These are phyloP conservation scores for Trametes maxima DNA, from an alignment of 768 basidiomycete genomes.

Conservation along the genomic window DNA sequence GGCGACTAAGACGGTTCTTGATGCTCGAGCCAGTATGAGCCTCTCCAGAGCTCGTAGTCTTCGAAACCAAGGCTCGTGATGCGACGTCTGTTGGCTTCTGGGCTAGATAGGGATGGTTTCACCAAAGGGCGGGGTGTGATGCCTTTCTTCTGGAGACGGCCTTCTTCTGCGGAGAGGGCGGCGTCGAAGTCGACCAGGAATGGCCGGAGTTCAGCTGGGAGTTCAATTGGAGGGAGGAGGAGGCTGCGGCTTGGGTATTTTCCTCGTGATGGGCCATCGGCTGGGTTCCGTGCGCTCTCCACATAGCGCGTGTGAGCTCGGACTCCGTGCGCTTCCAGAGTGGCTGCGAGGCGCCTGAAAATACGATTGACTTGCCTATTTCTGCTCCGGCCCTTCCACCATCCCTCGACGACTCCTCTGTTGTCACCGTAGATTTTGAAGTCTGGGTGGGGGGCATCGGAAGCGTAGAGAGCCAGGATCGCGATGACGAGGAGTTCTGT, in stretches of 20 bases:
- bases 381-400: slow-evolving; percentile 35
- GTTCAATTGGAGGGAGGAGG: slow-evolving; percentile 22
- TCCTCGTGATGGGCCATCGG: slow-evolving; percentile 28
- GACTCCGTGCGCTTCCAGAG: neutral
- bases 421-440: slow-evolving; percentile 34
- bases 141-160: too few species aligned
- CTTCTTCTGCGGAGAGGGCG: too few species aligned
- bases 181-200: slow-evolving; percentile 15
- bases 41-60: too few species aligned
- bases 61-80: too few species aligned
- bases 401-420: slow-evolving; percentile 40
- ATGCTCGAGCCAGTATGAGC: too few species aligned
- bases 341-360: slow-evolving; percentile 33
- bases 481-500: slow-evolving; percentile 43
- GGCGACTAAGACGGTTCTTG: too few species aligned
- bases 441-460: slow-evolving; percentile 28
- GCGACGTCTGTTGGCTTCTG: too few species aligned
- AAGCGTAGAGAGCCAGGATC: neutral
- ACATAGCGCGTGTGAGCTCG: slow-evolving; percentile 19
- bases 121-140: too few species aligned
- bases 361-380: slow-evolving; percentile 33
- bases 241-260: slow-evolving; percentile 3
- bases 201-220: slow-evolving; percentile 1
- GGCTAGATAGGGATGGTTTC: too few species aligned
- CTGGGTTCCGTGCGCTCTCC: slow-evolving; percentile 23